Evolutionary conservation across 169 alveolate species (phyloP).

Genomic region (Cryptosporidium viatorum): DNA sequence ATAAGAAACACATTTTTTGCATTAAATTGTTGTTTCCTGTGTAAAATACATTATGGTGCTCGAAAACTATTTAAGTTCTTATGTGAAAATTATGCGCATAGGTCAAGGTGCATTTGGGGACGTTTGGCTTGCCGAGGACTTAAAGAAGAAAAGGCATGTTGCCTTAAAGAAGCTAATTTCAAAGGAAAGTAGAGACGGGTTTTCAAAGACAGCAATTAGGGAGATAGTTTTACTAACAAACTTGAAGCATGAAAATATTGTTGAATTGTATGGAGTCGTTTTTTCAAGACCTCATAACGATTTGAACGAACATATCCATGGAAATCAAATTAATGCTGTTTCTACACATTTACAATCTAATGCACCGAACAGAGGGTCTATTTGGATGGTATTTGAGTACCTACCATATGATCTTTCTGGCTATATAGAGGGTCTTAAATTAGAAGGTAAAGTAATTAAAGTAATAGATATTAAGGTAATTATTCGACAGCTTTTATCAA

Average conservation of each 20-base stretch:
- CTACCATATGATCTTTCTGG: constrained; percentile 88
- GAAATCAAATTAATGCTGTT: background rate
- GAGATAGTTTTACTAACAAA: constrained; percentile 86
- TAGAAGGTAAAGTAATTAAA: constrained; percentile 76
- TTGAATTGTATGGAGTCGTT: constrained; percentile 84
- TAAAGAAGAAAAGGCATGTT: constrained; percentile 82
- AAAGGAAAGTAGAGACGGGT: constrained; percentile 89
- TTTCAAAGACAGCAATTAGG: constrained; percentile 89
- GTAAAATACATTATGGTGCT: background rate
- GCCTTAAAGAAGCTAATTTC: constrained; percentile 87
- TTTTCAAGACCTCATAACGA: constrained; percentile 78
- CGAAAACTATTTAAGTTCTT: constrained; percentile 55
- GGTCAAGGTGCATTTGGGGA: constrained; percentile 93
- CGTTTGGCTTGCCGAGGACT: constrained; percentile 91
- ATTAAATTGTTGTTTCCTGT: background rate
- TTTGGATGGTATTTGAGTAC: constrained; percentile 90
- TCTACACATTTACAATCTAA: background rate
- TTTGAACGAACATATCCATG: background rate
- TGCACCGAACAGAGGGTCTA: constrained; percentile 72
- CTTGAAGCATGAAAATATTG: constrained; percentile 86
- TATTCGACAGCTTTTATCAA: constrained; percentile 85
- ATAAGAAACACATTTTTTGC: background rate
- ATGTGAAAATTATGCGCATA: constrained; percentile 87
- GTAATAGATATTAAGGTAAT: constrained; percentile 85
- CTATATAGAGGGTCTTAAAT: constrained; percentile 83